phyloP scores from a whole-genome alignment of 495 filamentous ascomycete species.

The Neurospora sp. region DNA sequence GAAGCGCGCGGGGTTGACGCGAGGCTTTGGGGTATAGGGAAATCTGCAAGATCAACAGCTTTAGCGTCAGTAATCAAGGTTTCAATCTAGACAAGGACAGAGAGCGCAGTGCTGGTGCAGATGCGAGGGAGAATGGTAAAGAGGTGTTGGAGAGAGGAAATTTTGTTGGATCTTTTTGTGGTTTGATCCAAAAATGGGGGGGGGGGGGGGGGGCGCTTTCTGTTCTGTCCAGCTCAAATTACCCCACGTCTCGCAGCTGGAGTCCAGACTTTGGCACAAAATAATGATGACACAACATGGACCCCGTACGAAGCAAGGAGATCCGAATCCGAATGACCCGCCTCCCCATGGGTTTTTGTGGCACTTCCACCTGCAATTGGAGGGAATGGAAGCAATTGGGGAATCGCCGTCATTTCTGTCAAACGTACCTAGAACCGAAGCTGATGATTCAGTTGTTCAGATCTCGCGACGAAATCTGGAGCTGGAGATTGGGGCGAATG shows the following conservation, averaged over 20 bases:
- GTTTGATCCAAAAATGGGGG: not conserved
- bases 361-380: not conserved
- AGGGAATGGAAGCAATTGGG: not conserved
- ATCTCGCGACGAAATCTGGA: not conserved
- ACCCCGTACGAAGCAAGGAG: not conserved
- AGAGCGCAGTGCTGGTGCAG: not conserved
- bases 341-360: not conserved
- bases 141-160: not conserved
- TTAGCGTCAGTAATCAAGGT: not conserved
- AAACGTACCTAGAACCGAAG: not conserved
- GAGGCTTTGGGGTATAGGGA: not conserved
- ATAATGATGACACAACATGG: not conserved
- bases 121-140: not conserved
- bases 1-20: slow-evolving; percentile 10
- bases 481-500: not conserved
- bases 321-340: not conserved
- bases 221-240: not conserved
- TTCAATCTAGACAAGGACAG: not conserved
- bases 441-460: not conserved
- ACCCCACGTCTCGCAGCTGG: not conserved
- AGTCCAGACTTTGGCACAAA: not conserved
- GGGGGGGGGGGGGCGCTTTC: too few relatives aligned
- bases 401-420: not conserved
- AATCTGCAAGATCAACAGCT: not conserved
- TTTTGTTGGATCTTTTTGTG: not conserved